Percentiles rank a stretch among this genome's conserved stretches.
phyloP scores from a whole-genome alignment of 2,329 filamentous ascomycete species.

The Chrysosporium queenslandicum region DNA sequence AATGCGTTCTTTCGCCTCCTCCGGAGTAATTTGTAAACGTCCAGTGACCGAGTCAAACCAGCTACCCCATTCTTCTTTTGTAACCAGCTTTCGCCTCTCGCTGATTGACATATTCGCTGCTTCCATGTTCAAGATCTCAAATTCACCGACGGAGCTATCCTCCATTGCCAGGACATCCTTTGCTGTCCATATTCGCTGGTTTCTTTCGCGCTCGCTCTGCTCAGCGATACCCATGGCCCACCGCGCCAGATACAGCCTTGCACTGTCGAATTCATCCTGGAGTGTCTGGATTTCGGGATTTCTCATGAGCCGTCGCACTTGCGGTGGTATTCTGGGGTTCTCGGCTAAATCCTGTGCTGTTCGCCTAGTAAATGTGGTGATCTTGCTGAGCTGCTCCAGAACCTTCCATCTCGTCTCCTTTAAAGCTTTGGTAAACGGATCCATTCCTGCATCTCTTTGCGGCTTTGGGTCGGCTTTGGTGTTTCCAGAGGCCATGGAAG shows the following conservation, averaged over 20 bases:
- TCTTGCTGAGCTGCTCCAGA: constrained; percentile 91
- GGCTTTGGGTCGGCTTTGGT: not conserved
- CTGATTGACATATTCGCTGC: constrained; percentile 61
- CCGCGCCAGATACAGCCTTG: constrained; percentile 80
- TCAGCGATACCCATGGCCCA: constrained; percentile 99
- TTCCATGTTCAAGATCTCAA: constrained; percentile 80
- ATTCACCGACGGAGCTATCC: constrained; percentile 88
- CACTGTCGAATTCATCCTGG: constrained; percentile 95
- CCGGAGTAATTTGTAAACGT: constrained; percentile 64
- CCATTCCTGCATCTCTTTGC: constrained; percentile 64
- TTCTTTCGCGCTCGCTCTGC: constrained; percentile 80
- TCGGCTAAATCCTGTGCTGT: constrained; percentile 88
- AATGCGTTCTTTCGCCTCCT: constrained; percentile 94
- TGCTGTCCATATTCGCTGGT: constrained; percentile 83
- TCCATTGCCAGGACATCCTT: constrained; percentile 88
- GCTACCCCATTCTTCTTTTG: constrained; percentile 74
- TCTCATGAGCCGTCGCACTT: constrained; percentile 70
- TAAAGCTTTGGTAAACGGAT: constrained; percentile 83
- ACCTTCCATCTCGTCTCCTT: constrained; percentile 96
- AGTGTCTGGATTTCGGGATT: constrained; percentile 92
- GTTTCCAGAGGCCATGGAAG: constrained; percentile 20
- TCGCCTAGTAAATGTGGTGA: constrained; percentile 86
- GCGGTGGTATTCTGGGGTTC: constrained; percentile 80
- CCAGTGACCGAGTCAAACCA: constrained; percentile 75
- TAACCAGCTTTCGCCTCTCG: constrained; percentile 67